A percentile compares a stretch with the other conserved stretches of the same genome.
Evolutionary conservation across 1,284 basidiomycete species (phyloP).

Genomic region (Austroboletus sp.): DNA sequence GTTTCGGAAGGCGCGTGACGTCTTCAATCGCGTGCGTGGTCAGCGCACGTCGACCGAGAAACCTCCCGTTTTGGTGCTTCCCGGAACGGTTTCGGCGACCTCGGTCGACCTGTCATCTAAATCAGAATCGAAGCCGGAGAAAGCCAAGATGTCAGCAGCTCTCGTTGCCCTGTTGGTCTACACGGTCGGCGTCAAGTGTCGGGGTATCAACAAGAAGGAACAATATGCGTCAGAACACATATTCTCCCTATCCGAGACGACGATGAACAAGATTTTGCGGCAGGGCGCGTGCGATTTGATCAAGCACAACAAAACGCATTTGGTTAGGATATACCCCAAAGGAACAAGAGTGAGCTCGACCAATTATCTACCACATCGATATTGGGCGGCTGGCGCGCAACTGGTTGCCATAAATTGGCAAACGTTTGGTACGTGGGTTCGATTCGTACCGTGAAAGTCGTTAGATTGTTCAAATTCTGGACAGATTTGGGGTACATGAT

Average conservation of each 20-base stretch:
- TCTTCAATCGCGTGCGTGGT: constrained; percentile 35
- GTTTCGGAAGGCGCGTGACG: constrained; percentile 36
- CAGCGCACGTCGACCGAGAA: constrained; percentile 19
- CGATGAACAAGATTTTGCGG: constrained; percentile 63
- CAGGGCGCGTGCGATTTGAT: constrained; percentile 66
- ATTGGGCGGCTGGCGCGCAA: constrained; percentile 88
- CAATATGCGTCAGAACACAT: constrained; percentile 83
- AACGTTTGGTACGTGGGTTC: constrained; percentile 65
- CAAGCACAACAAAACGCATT: constrained; percentile 81
- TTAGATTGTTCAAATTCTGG: no score
- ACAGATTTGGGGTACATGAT: constrained; percentile 82
- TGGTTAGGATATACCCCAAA: constrained; percentile 88
- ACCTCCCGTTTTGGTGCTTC: constrained; percentile 11
- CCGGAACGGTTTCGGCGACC: not conserved
- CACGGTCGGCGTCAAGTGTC: constrained; percentile 92
- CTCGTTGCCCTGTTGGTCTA: constrained; percentile 83
- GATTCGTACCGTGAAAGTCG: no score
- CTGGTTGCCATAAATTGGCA: constrained; percentile 98
- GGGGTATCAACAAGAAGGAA: constrained; percentile 87
- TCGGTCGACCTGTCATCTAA: constrained; percentile 14
- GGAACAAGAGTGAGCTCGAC: constrained; percentile 75
- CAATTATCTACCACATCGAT: constrained; percentile 86
- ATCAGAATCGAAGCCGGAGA: constrained; percentile 23
- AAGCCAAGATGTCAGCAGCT: constrained; percentile 65
- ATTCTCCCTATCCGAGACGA: constrained; percentile 88